Evolutionary conservation across 2,329 filamentous ascomycete genomes (phyloP).

Genomic region (Cylindrodendrum hubeiense): DNA sequence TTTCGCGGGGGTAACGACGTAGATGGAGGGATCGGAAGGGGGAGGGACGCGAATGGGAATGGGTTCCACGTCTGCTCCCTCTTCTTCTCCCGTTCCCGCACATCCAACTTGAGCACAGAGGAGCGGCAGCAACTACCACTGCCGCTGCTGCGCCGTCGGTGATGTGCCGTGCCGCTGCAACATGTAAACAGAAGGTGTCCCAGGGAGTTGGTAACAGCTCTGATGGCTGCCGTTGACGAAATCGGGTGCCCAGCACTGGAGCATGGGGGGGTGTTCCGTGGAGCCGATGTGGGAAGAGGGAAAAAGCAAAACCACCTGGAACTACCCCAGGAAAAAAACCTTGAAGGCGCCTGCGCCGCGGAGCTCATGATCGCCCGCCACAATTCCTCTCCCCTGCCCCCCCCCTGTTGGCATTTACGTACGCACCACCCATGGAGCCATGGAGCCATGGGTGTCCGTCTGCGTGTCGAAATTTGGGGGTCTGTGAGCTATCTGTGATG

Average conservation of each 20-base stretch:
- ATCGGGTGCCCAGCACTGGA: conserved; percentile 13
- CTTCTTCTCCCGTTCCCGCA: neutral
- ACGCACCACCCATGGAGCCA: neutral
- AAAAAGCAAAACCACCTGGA: conserved; percentile 34
- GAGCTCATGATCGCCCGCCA: conserved; percentile 37
- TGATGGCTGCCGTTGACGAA: conserved; percentile 40
- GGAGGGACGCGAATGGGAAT: neutral
- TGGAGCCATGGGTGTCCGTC: neutral
- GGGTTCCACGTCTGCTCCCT: neutral
- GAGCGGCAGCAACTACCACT: neutral
- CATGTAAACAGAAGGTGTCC: neutral
- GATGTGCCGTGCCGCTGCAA: no score
- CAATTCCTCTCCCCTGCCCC: conserved; percentile 33
- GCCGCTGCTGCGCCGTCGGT: no score
- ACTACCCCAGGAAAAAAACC: conserved; percentile 41
- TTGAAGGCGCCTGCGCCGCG: conserved; percentile 18
- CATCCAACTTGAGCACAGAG: no score
- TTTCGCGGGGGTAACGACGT: neutral
- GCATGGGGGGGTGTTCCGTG: neutral
- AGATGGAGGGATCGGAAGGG: neutral
- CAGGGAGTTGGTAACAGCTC: neutral
- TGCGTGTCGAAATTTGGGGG: neutral
- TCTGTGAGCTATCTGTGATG: conserved; percentile 9
- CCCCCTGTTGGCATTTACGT: conserved; percentile 1
- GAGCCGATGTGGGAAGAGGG: neutral